These are phyloP conservation scores for Vitis hybrid DNA, from an alignment of 177 flowering plant species.

Conservation along the genomic window DNA sequence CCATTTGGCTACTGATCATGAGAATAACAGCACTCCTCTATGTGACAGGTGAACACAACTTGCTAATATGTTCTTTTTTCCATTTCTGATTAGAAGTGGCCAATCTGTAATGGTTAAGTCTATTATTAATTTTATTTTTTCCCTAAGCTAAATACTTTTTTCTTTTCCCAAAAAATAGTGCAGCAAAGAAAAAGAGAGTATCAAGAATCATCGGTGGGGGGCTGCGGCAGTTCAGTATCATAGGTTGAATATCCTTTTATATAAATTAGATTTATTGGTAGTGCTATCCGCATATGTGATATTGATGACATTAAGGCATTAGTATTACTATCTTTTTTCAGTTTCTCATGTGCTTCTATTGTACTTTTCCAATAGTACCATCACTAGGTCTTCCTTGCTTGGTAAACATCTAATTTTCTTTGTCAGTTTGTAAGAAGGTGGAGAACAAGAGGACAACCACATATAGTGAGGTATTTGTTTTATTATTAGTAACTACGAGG, in stretches of 20 bases:
- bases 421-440: conserved; percentile 32
- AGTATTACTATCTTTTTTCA: background rate
- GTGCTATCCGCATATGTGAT: background rate
- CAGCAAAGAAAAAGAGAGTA: conserved; percentile 1
- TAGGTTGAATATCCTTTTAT: conserved; percentile 8
- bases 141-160: background rate
- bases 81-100: background rate
- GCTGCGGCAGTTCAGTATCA: conserved; percentile 17
- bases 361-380: background rate
- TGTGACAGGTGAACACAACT: background rate
- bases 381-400: background rate
- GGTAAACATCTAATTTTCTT: background rate
- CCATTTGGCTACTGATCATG: background rate
- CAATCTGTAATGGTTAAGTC: background rate
- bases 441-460: conserved; percentile 31
- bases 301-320: background rate
- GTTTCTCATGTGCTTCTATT: background rate
- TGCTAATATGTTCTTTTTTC: background rate
- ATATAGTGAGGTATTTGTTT: conserved; percentile 24
- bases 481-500: background rate
- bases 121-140: background rate
- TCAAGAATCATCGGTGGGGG: conserved; percentile 3
- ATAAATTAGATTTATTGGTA: background rate
- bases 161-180: background rate
- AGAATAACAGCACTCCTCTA: background rate